A percentile compares a stretch with the other conserved stretches of the same genome.
Conservation (phyloP, 768 basidiomycete species). For the Sarcodon aspratus region DNA sequence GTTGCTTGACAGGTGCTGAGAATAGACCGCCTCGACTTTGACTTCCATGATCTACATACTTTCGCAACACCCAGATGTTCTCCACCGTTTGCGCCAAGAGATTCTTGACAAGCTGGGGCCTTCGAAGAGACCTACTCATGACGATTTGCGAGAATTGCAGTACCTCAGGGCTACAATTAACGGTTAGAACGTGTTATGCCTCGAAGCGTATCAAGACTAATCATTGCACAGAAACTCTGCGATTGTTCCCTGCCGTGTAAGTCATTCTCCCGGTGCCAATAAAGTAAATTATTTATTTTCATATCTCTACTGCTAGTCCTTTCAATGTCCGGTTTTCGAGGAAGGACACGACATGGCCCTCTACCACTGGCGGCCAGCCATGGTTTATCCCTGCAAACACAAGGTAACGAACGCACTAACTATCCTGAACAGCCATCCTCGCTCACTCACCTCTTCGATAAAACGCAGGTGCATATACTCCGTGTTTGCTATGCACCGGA, state of each 20-base stretch:
- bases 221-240: constrained; percentile 30
- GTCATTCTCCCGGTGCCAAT: background rate
- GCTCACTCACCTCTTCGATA: background rate
- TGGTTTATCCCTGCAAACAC: constrained; percentile 30
- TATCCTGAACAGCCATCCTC: background rate
- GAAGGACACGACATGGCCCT: constrained; percentile 16
- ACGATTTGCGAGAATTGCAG: constrained; percentile 46
- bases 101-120: constrained; percentile 34
- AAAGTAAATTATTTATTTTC: background rate
- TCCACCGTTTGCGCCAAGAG: constrained; percentile 36
- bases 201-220: background rate
- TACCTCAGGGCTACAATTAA: constrained; percentile 49
- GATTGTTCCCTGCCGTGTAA: constrained; percentile 37
- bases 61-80: constrained; percentile 36
- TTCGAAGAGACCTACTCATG: constrained; percentile 34
- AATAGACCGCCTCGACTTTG: constrained; percentile 30
- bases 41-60: constrained; percentile 47
- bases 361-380: constrained; percentile 22
- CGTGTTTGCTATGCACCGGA: constrained; percentile 46
- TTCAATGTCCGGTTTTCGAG: constrained; percentile 23
- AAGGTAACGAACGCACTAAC: constrained; percentile 8
- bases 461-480: constrained; percentile 29
- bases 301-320: constrained; percentile 5
- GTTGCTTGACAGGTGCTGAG: background rate
- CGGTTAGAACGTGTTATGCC: constrained; percentile 16